phyloP scores from a whole-genome alignment of 2,329 filamentous ascomycete species.

The Colletotrichum coccodes region DNA sequence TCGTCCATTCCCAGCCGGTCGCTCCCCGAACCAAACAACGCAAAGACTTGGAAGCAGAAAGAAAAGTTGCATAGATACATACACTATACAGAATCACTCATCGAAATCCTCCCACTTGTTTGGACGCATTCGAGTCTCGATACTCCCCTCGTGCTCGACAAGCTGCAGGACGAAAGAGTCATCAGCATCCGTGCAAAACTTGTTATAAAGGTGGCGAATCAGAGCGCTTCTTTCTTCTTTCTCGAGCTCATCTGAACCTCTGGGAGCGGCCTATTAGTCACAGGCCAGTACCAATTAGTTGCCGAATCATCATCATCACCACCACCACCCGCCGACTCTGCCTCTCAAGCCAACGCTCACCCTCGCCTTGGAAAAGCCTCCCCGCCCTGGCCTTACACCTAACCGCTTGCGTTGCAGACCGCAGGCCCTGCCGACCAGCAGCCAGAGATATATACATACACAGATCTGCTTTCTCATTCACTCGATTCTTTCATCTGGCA shows the following conservation, averaged over 20 bases:
- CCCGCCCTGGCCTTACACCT: background rate
- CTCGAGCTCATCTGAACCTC: background rate
- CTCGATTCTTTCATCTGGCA: conserved; percentile 3
- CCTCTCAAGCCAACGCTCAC: background rate
- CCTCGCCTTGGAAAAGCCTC: background rate
- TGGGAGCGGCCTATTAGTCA: conserved; percentile 26
- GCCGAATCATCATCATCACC: conserved; percentile 15
- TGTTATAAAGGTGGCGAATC: conserved; percentile 18
- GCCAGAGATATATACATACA: background rate
- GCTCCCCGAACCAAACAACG: background rate
- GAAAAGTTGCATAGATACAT: conserved; percentile 23
- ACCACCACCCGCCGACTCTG: background rate
- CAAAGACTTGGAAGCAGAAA: background rate
- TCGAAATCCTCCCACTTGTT: background rate
- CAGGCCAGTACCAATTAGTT: conserved; percentile 6
- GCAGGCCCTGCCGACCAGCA: background rate
- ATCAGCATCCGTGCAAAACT: background rate
- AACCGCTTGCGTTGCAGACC: background rate
- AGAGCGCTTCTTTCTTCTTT: background rate
- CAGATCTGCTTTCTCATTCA: background rate
- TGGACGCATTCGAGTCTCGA: background rate
- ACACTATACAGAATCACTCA: conserved; percentile 25
- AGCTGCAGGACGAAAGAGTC: background rate
- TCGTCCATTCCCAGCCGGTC: background rate
- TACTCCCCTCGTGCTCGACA: background rate